Percentiles rank a stretch among this genome's conserved stretches.
These are phyloP conservation scores for Sporothrix schenckii DNA, from an alignment of 2,329 filamentous ascomycete genomes.

Conservation along the genomic window DNA sequence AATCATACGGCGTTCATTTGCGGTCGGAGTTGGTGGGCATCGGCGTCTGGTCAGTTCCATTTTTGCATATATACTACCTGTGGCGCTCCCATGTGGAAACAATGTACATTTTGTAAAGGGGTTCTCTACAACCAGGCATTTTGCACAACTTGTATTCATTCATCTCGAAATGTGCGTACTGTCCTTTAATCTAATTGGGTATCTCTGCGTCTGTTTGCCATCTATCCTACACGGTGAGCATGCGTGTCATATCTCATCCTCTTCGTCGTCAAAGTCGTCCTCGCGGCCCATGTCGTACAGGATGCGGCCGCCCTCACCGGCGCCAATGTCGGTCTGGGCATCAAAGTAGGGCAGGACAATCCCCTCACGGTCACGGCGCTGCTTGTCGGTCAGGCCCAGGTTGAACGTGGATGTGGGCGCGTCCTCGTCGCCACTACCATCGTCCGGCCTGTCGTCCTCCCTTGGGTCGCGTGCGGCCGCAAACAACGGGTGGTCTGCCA, in stretches of 20 bases:
- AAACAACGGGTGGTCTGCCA: slow-evolving; percentile 78
- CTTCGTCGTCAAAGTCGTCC: slow-evolving; percentile 73
- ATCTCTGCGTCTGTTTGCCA: not conserved
- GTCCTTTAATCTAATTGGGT: not conserved
- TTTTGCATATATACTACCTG: no score
- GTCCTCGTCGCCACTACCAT: slow-evolving; percentile 55
- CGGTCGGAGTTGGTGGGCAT: not conserved
- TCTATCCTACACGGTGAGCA: not conserved
- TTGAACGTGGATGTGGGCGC: slow-evolving; percentile 71
- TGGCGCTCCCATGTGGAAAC: no score
- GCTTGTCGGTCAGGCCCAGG: slow-evolving; percentile 85
- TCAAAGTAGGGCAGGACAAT: slow-evolving; percentile 96
- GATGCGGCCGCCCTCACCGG: slow-evolving; percentile 87
- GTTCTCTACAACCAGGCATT: no score
- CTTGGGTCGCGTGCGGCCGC: slow-evolving; percentile 50
- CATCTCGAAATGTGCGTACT: not conserved
- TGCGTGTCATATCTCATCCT: slow-evolving; percentile 73
- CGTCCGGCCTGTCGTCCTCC: slow-evolving; percentile 39
- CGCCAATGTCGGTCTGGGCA: slow-evolving; percentile 78
- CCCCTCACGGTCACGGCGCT: slow-evolving; percentile 80
- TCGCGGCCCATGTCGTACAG: slow-evolving; percentile 96
- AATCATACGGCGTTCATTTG: not conserved
- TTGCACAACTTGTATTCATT: not conserved
- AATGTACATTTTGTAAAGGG: no score
- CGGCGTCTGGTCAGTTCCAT: not conserved